Evolutionary conservation across 2,329 filamentous ascomycete species (phyloP).

Genomic region (Cadophora luteo-olivacea): DNA sequence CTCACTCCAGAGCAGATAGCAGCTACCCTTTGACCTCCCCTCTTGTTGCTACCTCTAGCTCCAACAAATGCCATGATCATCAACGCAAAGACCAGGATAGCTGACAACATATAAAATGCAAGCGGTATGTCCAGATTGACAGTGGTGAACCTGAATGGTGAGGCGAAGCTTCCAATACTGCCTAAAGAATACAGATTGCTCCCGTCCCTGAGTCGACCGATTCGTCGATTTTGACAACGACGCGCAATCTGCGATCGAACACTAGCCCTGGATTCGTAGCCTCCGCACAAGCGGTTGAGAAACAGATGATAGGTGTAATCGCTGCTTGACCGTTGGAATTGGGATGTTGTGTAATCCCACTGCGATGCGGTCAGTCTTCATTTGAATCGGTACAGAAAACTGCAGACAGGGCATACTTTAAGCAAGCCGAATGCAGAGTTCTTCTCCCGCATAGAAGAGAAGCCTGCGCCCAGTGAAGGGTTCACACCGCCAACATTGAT

Average conservation of each 20-base stretch:
- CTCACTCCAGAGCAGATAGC: slow-evolving; percentile 2
- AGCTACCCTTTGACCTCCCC: neutral
- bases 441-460: neutral
- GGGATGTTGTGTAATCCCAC: slow-evolving; percentile 6
- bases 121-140: slow-evolving; percentile 16
- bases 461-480: neutral
- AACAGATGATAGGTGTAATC: neutral
- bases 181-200: neutral
- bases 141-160: slow-evolving; percentile 13
- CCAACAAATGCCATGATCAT: slow-evolving; percentile 6
- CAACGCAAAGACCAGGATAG: neutral
- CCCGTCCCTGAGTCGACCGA: neutral
- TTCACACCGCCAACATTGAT: slow-evolving; percentile 13
- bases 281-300: slow-evolving; percentile 12
- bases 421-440: slow-evolving; percentile 10
- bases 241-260: neutral
- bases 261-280: neutral
- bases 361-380: neutral
- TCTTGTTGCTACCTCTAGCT: neutral
- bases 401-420: neutral
- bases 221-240: neutral
- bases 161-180: neutral
- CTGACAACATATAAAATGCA: slow-evolving; percentile 15
- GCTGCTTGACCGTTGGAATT: neutral
- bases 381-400: neutral